These are phyloP conservation scores for Magnusiomyces clavatus DNA, from an alignment of 1,139 yeast genomes.

Conservation along the genomic window DNA sequence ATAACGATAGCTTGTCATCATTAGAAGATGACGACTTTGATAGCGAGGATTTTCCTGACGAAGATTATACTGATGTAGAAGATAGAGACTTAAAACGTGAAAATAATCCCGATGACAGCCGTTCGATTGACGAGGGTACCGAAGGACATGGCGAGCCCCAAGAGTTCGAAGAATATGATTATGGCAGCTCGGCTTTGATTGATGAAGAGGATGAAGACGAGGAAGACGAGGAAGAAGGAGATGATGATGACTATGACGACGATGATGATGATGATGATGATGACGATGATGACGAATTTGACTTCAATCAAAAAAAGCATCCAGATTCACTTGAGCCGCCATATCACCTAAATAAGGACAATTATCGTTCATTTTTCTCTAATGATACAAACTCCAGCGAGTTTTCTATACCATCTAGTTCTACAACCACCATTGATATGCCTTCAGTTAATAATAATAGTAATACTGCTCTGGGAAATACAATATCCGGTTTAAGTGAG, in stretches of 20 bases:
- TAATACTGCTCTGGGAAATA: background rate
- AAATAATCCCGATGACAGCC: slow-evolving; percentile 15
- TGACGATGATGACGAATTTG: slow-evolving; percentile 8
- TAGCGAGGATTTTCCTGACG: slow-evolving; percentile 16
- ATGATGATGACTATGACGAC: slow-evolving; percentile 12
- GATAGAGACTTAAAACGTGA: slow-evolving; percentile 18
- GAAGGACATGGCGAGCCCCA: background rate
- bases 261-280: slow-evolving; percentile 16
- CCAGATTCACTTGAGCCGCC: slow-evolving; percentile 1
- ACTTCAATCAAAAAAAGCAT: slow-evolving; percentile 4
- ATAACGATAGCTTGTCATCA: slow-evolving; percentile 72
- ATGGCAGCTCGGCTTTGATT: background rate
- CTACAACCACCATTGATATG: too few relatives aligned
- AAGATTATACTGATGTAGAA: slow-evolving; percentile 11
- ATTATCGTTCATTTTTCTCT: too few relatives aligned
- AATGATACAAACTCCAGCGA: too few relatives aligned
- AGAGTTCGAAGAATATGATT: slow-evolving; percentile 2
- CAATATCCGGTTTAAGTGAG: slow-evolving; percentile 20
- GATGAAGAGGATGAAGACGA: slow-evolving; percentile 9
- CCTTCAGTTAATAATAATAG: too few relatives aligned
- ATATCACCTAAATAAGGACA: too few relatives aligned
- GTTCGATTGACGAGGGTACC: slow-evolving; percentile 7
- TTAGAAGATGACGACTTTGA: slow-evolving; percentile 76
- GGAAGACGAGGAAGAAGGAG: slow-evolving; percentile 14
- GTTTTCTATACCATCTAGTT: too few relatives aligned